phyloP scores from a whole-genome alignment of 345 rosid species.

The Salix caprea region DNA sequence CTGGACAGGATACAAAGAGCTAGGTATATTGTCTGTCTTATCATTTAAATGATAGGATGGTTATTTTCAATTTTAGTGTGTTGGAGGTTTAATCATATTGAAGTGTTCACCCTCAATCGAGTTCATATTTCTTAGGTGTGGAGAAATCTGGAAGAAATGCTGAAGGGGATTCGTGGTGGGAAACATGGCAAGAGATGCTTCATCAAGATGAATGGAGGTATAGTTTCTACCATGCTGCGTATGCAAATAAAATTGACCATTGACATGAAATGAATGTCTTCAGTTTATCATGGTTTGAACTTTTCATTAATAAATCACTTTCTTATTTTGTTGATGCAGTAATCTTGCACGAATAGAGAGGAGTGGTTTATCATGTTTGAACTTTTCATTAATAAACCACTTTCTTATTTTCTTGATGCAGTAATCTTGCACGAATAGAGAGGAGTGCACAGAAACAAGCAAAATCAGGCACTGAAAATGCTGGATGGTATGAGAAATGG shows the following conservation, averaged over 20 bases:
- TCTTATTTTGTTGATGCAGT: slow-evolving; percentile 43
- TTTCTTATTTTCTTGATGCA: slow-evolving; percentile 31
- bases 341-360: slow-evolving; percentile 95
- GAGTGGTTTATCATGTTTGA: slow-evolving; percentile 37
- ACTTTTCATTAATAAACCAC: slow-evolving; percentile 3
- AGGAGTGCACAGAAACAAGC: slow-evolving; percentile 99
- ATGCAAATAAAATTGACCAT: not conserved
- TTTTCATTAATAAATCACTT: slow-evolving; percentile 1
- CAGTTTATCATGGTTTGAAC: not conserved
- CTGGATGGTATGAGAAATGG: slow-evolving; percentile 99
- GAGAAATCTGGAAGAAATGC: slow-evolving; percentile 96
- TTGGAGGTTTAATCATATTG: not conserved
- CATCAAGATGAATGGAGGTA: slow-evolving; percentile 99
- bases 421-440: slow-evolving; percentile 94
- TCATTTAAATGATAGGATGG: not conserved
- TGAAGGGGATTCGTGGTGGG: slow-evolving; percentile 99
- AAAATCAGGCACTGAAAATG: slow-evolving; percentile 84
- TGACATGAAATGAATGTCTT: not conserved
- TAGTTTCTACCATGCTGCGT: not conserved
- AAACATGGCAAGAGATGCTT: slow-evolving; percentile 97
- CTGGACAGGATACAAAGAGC: slow-evolving; percentile 98
- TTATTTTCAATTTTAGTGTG: not conserved
- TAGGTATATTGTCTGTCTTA: slow-evolving; percentile 51
- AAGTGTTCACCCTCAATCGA: slow-evolving; percentile 12
- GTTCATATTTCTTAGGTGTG: slow-evolving; percentile 55